These are phyloP conservation scores for Pythium brachiatum DNA, from an alignment of 352 stramenopile genomes.

Conservation along the genomic window DNA sequence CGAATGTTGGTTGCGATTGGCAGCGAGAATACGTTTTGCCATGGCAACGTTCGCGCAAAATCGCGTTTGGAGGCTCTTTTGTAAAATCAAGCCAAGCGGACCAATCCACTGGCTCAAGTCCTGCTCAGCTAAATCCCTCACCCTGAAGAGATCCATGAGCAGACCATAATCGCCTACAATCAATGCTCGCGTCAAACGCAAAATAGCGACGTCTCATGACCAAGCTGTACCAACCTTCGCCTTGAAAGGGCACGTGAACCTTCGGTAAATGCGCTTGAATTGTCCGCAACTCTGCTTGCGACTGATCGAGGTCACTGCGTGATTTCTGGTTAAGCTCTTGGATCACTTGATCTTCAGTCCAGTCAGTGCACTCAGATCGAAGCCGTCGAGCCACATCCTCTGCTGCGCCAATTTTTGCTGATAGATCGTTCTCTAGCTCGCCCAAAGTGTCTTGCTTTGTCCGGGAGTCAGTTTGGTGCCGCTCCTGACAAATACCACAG, in stretches of 20 bases:
- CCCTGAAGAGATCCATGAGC: conserved; percentile 14
- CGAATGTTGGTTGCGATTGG: conserved; percentile 12
- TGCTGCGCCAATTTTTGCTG: neutral
- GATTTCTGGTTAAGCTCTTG: too few species aligned
- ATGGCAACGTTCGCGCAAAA: conserved; percentile 13
- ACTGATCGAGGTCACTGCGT: conserved; percentile 4
- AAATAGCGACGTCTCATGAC: neutral
- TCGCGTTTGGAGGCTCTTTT: conserved; percentile 18
- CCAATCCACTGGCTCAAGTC: conserved; percentile 4
- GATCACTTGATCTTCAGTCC: conserved; percentile 2
- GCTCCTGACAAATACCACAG: neutral
- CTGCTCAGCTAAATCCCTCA: neutral
- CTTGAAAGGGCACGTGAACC: conserved; percentile 9
- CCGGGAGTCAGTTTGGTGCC: neutral
- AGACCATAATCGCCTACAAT: conserved; percentile 24
- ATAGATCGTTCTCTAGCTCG: neutral
- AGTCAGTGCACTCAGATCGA: neutral
- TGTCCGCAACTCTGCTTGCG: neutral
- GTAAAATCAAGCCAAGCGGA: conserved; percentile 15
- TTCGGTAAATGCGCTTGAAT: conserved; percentile 5
- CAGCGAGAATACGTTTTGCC: conserved; percentile 23
- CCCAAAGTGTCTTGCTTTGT: neutral
- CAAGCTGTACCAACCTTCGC: conserved; percentile 5
- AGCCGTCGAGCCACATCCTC: neutral
- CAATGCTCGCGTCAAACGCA: neutral